Percentiles rank a stretch among this genome's conserved stretches.
Evolutionary conservation across 345 rosid species (phyloP).

Genomic region (Lepidium africanum): DNA sequence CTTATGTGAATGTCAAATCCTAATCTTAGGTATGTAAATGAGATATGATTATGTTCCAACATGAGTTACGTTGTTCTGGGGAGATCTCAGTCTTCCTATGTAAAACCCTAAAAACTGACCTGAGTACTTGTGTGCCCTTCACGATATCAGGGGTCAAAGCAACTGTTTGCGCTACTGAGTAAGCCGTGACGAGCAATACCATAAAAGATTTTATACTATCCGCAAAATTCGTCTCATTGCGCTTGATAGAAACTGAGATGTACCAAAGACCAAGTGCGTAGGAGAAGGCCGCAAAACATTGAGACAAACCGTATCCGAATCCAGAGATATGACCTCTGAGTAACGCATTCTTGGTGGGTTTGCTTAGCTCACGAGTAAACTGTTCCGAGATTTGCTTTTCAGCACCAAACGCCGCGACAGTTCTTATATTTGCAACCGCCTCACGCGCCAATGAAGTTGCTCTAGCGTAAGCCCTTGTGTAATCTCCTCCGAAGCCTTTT

Average conservation of each 20-base stretch:
- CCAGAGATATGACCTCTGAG: constrained; percentile 76
- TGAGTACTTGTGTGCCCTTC: constrained; percentile 81
- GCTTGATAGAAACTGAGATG: constrained; percentile 51
- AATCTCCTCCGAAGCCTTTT: constrained; percentile 79
- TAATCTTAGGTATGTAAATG: no score
- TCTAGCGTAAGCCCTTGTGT: constrained; percentile 42
- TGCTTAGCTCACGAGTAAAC: constrained; percentile 49
- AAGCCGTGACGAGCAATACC: constrained; percentile 61
- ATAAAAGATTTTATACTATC: constrained; percentile 58
- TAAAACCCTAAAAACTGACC: constrained; percentile 60
- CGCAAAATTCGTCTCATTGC: constrained; percentile 43
- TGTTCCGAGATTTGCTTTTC: constrained; percentile 44
- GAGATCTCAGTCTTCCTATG: constrained; percentile 45
- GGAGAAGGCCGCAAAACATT: constrained; percentile 48
- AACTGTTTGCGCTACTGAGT: constrained; percentile 64
- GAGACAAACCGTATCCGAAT: constrained; percentile 63
- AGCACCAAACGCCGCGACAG: constrained; percentile 65
- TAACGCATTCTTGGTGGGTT: constrained; percentile 52
- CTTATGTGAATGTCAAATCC: no score
- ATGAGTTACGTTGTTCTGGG: constrained; percentile 37
- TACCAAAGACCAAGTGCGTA: constrained; percentile 93
- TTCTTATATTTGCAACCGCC: constrained; percentile 64
- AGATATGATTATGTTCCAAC: no score
- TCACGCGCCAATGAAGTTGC: constrained; percentile 71
- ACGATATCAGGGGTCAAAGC: constrained; percentile 81